phyloP scores from a whole-genome alignment of 2,329 filamentous ascomycete species.

The Talaromyces piceae region DNA sequence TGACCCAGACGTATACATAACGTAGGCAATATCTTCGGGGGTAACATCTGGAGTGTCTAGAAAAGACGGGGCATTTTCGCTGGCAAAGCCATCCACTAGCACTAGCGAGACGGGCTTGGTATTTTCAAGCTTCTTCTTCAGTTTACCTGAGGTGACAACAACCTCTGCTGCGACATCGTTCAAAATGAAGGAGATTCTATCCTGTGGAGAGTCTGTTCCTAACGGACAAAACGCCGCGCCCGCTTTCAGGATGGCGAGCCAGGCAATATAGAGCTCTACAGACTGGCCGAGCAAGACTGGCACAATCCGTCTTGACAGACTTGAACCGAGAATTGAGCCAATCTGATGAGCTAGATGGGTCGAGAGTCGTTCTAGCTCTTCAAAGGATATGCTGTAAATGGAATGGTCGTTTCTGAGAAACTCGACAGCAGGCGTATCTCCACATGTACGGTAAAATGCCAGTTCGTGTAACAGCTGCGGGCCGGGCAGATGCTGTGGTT shows the following conservation, averaged over 20 bases:
- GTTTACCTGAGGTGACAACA: constrained; percentile 52
- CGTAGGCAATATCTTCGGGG: constrained; percentile 57
- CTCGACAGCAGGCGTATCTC: constrained; percentile 52
- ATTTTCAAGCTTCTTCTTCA: constrained; percentile 17
- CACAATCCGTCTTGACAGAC: constrained; percentile 43
- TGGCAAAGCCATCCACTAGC: constrained; percentile 17
- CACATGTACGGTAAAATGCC: constrained; percentile 39
- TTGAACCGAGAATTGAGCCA: constrained; percentile 17
- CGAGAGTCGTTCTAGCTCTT: constrained; percentile 53
- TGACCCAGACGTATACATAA: constrained; percentile 90
- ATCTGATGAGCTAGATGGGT: constrained; percentile 50
- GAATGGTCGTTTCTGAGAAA: constrained; percentile 47
- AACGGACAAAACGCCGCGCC: constrained; percentile 83
- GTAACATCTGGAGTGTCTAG: constrained; percentile 17
- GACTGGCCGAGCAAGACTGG: constrained; percentile 73
- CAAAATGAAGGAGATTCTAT: constrained; percentile 72
- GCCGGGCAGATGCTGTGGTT: constrained; percentile 47
- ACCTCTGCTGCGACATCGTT: constrained; percentile 65
- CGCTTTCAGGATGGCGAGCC: constrained; percentile 69
- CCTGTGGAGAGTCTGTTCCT: constrained; percentile 66
- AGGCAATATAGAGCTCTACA: constrained; percentile 66
- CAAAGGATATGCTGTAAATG: constrained; percentile 51
- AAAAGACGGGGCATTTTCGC: neutral
- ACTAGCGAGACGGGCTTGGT: constrained; percentile 17
- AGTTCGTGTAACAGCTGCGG: constrained; percentile 56